phyloP scores from a whole-genome alignment of 2,329 filamentous ascomycete species.

The Chaetothyriales sp. region DNA sequence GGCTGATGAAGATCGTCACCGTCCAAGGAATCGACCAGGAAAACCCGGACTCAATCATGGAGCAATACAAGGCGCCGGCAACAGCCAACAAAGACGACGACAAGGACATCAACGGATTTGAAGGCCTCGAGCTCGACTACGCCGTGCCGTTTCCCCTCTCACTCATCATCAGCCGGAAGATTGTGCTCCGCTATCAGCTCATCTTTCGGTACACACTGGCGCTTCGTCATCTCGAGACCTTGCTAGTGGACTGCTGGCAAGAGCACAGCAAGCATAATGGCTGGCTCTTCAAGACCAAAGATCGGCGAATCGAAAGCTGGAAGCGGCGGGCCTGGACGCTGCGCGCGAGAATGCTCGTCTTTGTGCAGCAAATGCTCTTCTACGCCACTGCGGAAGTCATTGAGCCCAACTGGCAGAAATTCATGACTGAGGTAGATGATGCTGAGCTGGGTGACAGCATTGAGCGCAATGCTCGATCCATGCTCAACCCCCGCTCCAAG shows the following conservation, averaged over 20 bases:
- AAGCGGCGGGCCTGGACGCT: constrained; percentile 87
- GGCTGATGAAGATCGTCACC: constrained; percentile 89
- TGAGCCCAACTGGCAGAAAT: constrained; percentile 88
- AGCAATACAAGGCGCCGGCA: constrained; percentile 57
- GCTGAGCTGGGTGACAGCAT: constrained; percentile 30
- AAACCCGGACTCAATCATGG: constrained; percentile 44
- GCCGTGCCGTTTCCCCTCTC: constrained; percentile 88
- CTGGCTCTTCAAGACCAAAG: constrained; percentile 70
- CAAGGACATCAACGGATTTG: constrained; percentile 79
- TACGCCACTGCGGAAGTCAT: constrained; percentile 96
- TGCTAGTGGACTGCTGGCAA: constrained; percentile 78
- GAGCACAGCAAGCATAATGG: constrained; percentile 67
- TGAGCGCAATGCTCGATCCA: constrained; percentile 6
- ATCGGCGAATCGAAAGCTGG: constrained; percentile 69
- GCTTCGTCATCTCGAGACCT: constrained; percentile 74
- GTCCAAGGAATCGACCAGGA: constrained; percentile 92
- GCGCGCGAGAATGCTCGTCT: constrained; percentile 86
- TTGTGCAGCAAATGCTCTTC: constrained; percentile 91
- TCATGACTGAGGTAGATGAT: constrained; percentile 72
- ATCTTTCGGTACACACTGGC: constrained; percentile 90
- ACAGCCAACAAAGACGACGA: constrained; percentile 52
- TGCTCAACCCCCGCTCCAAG: constrained; percentile 31
- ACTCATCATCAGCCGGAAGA: constrained; percentile 88
- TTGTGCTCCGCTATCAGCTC: constrained; percentile 89
- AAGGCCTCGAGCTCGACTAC: constrained; percentile 87